Evolutionary conservation across 2,329 filamentous ascomycete genomes (phyloP), one percentile per base, ranked within the genome.

Genomic region (Mycogone perniciosa): DNA sequence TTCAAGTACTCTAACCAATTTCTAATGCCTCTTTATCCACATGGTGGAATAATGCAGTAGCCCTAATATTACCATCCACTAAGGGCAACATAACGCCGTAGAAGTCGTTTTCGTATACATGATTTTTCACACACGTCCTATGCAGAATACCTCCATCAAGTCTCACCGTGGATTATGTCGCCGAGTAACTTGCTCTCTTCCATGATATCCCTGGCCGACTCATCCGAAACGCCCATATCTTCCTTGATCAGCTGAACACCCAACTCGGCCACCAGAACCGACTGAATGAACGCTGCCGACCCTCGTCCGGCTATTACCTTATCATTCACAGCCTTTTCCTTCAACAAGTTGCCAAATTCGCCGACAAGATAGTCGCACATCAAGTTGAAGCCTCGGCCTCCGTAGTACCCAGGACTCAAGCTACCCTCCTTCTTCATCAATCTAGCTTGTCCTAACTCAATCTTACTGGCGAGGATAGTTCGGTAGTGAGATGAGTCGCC

Each of bases 331-430:
- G 85, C 81, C 49, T 80, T 75, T 56, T 78, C 73, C 52, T 85
- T 81, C 31, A 92, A 67, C 54, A 79, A 66, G 7, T 73, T 64
- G 10, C 78, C 80, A 63, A 88, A 84, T 43, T 74, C 73, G 4
- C 69, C 62, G 52, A 87, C 81, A 35, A 90, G 77, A 49, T 77
- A 79, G 59, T 88, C 84, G 41, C 82, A 86, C 77, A 96, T 88
- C 46, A 79, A 69, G 44, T 80, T 80, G 46, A 86, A 75, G 1
- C 90, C 90, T 20, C 84, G 79, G 3, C 84, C 79, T 2, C 90
- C 90, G 67, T 95, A 96, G 67, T 95, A 96, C 0, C 90, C 90
- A 7, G 87, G 86, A 3, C 79, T 83, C 31, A 85, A 74, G 50
- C 73, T 76, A 30, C 80, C 70, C 46, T 75, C 81, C 53, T 80